phyloP scores from a whole-genome alignment of 23 red algal genomes.

The Agarophyton chilense region DNA sequence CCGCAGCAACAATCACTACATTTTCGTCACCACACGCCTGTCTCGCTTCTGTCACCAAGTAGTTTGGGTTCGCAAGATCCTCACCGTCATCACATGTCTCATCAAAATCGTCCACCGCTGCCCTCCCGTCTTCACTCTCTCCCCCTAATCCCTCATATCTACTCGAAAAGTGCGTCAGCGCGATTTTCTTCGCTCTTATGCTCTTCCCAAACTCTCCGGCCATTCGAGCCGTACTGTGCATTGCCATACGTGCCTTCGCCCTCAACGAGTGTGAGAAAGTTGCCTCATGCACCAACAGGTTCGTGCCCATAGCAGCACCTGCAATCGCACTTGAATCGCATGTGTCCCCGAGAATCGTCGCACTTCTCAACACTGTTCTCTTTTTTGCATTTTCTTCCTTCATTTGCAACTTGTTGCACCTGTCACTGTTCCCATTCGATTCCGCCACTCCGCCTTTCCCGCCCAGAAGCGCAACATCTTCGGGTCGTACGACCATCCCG shows the following conservation, averaged over 20 bases:
- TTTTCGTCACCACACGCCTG: conserved; percentile 2
- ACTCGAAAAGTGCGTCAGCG: conserved; percentile 92
- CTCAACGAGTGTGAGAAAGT: conserved; percentile 70
- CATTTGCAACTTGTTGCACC: neutral
- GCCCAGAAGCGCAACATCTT: conserved; percentile 42
- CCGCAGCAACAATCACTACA: conserved; percentile 53
- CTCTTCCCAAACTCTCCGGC: conserved; percentile 84
- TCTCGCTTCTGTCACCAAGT: conserved; percentile 40
- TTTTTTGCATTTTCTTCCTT: neutral
- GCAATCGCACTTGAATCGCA: conserved; percentile 68
- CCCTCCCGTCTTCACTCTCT: neutral
- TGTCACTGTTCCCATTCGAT: neutral
- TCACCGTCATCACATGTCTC: conserved; percentile 49
- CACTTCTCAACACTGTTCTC: conserved; percentile 38
- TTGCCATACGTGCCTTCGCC: conserved; percentile 61
- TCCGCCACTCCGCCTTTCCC: neutral
- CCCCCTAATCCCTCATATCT: conserved; percentile 70
- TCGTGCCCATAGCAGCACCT: conserved; percentile 43
- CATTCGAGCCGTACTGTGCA: conserved; percentile 95
- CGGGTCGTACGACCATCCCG: conserved; percentile 42
- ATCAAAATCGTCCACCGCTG: neutral
- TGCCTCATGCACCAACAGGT: conserved; percentile 91
- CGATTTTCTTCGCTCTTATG: conserved; percentile 64
- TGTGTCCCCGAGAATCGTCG: conserved; percentile 91
- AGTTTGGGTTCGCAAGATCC: conserved; percentile 30